Percentiles rank a stretch among this genome's conserved stretches.
These are phyloP conservation scores for Fusarium continuum DNA, from an alignment of 2,329 filamentous ascomycete species.

Conservation along the genomic window DNA sequence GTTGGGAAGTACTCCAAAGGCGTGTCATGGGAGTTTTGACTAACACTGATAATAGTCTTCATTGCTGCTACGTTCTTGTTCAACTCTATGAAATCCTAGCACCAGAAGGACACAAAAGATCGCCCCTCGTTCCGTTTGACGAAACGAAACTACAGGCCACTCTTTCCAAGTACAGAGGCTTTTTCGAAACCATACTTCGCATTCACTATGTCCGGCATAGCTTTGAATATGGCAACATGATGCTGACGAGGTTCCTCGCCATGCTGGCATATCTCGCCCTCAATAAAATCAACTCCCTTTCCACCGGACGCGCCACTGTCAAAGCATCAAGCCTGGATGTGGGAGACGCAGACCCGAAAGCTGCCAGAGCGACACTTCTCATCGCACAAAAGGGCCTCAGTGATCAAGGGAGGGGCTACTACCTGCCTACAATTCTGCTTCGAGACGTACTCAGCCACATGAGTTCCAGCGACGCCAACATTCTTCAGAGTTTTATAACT, in stretches of 20 bases:
- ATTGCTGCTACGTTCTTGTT: not conserved
- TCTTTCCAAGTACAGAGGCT: not conserved
- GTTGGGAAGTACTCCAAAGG: too few relatives aligned
- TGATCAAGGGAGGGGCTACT: conserved; percentile 3
- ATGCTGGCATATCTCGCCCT: conserved; percentile 4
- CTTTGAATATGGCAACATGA: conserved; percentile 11
- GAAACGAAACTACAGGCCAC: not conserved
- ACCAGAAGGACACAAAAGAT: not conserved
- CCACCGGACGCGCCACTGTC: rapidly evolving
- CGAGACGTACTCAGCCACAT: not conserved
- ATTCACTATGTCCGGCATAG: conserved; percentile 22
- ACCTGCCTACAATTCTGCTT: not conserved
- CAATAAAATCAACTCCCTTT: not conserved
- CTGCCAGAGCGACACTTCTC: not conserved
- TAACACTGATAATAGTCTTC: not conserved
- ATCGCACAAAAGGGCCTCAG: conserved; percentile 5
- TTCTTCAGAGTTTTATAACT: conserved; percentile 4
- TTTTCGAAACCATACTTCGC: conserved; percentile 14
- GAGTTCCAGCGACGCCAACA: not conserved
- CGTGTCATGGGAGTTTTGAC: too few relatives aligned
- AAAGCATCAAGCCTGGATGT: not conserved
- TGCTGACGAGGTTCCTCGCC: conserved; percentile 3
- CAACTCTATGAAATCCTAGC: not conserved
- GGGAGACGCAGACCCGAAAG: not conserved
- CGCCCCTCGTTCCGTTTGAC: rapidly evolving